Evolutionary conservation across 257 asterid species (phyloP).

Genomic region (Primulina tabacum): DNA sequence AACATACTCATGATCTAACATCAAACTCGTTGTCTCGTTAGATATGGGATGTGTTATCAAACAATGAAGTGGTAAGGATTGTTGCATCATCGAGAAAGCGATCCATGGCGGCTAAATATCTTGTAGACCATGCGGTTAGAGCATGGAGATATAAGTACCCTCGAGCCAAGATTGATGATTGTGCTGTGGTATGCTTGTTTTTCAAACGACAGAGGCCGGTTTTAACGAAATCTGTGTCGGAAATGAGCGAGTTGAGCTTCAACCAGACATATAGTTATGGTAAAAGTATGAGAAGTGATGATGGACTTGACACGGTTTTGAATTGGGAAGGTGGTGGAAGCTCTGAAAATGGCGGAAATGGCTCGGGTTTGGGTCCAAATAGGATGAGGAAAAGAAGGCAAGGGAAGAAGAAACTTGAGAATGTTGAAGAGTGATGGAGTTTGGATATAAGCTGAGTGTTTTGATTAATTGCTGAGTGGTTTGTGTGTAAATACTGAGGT

Average conservation of each 20-base stretch:
- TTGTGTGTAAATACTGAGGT: not conserved
- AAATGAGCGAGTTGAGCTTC: constrained; percentile 41
- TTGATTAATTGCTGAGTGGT: not conserved
- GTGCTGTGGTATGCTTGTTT: constrained; percentile 66
- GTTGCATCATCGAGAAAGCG: constrained; percentile 63
- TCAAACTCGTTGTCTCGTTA: constrained; percentile 4
- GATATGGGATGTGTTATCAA: constrained; percentile 86
- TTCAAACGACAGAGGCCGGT: constrained; percentile 53
- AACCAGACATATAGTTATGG: constrained; percentile 30
- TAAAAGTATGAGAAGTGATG: constrained; percentile 44
- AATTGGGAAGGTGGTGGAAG: constrained; percentile 32
- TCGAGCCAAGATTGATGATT: constrained; percentile 64
- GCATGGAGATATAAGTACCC: constrained; percentile 75
- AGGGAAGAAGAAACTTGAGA: constrained; percentile 24
- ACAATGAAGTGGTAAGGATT: constrained; percentile 55
- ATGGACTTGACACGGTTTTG: constrained; percentile 73
- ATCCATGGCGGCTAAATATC: constrained; percentile 53
- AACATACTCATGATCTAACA: not conserved
- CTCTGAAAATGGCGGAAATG: constrained; percentile 22
- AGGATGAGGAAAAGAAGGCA: constrained; percentile 36
- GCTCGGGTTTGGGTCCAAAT: constrained; percentile 3
- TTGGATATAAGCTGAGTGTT: not conserved
- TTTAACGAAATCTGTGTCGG: constrained; percentile 46
- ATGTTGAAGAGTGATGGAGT: constrained; percentile 24
- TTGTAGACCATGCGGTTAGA: constrained; percentile 57